phyloP scores from a whole-genome alignment of 305 asterid species.

The Striga hermonthica region DNA sequence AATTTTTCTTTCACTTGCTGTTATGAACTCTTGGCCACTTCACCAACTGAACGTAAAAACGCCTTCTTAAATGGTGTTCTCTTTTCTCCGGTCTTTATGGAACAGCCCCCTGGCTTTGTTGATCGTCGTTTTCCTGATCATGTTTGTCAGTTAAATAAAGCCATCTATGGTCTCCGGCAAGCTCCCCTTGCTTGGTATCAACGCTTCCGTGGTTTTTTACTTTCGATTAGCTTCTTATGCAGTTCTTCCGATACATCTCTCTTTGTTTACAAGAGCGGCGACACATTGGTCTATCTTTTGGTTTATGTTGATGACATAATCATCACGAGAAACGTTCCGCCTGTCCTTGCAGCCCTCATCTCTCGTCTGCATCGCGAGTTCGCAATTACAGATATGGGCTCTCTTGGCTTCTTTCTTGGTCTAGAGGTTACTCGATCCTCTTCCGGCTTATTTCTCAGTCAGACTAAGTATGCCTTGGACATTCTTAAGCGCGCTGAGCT shows the following conservation, averaged over 20 bases:
- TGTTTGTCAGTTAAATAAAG: neutral
- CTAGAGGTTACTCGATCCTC: neutral
- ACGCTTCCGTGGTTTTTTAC: neutral
- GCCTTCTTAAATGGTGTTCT: neutral
- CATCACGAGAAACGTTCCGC: neutral
- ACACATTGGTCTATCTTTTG: neutral
- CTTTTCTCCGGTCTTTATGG: neutral
- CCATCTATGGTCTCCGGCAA: neutral
- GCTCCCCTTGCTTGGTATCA: neutral
- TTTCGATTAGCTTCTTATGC: neutral
- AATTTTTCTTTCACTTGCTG: neutral
- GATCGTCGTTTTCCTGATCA: neutral
- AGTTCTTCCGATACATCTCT: neutral
- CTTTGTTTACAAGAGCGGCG: neutral
- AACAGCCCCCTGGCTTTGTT: constrained; percentile 1
- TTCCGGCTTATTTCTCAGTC: neutral
- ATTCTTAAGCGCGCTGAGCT: neutral
- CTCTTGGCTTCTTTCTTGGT: neutral
- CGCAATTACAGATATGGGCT: constrained; percentile 1
- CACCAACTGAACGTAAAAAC: neutral
- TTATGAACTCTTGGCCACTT: neutral
- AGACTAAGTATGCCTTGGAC: neutral
- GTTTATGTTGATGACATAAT: constrained; percentile 1
- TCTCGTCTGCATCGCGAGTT: neutral
- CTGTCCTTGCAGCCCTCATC: neutral